These are phyloP conservation scores for Leishmania amazonensis DNA, from an alignment of 208 protist species.

Conservation along the genomic window DNA sequence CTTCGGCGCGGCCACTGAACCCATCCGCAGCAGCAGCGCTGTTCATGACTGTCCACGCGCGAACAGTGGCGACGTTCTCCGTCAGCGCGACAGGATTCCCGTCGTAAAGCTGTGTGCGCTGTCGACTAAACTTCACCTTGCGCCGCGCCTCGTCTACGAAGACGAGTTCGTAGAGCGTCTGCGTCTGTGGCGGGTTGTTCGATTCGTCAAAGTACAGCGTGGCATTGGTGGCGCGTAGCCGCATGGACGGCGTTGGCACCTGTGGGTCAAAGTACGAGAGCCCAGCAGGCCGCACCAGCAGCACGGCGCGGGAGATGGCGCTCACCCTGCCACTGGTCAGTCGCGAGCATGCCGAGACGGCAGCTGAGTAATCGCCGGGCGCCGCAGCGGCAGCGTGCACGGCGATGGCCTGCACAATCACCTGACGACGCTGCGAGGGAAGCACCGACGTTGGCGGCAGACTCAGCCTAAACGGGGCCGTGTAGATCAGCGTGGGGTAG, in stretches of 20 bases:
- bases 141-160: constrained; percentile 55
- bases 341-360: neutral
- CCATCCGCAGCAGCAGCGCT: constrained; percentile 9
- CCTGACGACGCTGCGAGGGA: constrained; percentile 24
- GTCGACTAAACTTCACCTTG: constrained; percentile 63
- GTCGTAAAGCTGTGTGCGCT: constrained; percentile 43
- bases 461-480: constrained; percentile 72
- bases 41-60: constrained; percentile 70
- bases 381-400: constrained; percentile 20
- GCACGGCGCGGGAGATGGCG: constrained; percentile 40
- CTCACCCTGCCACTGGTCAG: constrained; percentile 29
- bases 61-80: constrained; percentile 68
- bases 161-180: constrained; percentile 74
- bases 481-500: constrained; percentile 75
- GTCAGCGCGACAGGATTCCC: constrained; percentile 52
- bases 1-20: neutral
- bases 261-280: constrained; percentile 68
- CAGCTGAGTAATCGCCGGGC: neutral
- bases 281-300: constrained; percentile 55
- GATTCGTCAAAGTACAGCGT: constrained; percentile 84
- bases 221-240: constrained; percentile 48
- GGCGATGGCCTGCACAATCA: constrained; percentile 57
- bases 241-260: constrained; percentile 58
- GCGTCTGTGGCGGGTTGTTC: constrained; percentile 48
- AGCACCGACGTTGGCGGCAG: constrained; percentile 38